A percentile compares a stretch with the other conserved stretches of the same genome.
phyloP scores from a whole-genome alignment of 441 rosid genomes.

The Brassica hybrid region DNA sequence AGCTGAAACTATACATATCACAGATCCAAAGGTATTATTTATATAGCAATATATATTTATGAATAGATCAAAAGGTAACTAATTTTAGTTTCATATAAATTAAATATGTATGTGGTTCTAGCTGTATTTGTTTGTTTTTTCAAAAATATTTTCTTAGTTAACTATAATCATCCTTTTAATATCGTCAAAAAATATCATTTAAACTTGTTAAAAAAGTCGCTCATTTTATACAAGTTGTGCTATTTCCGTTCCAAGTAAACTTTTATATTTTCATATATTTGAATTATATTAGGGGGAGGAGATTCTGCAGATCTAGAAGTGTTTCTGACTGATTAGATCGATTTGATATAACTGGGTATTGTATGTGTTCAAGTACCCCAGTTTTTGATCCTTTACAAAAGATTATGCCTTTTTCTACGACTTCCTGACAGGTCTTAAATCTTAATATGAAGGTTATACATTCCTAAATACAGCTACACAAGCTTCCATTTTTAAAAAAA shows the following conservation, averaged over 20 bases:
- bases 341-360: slow-evolving; percentile 30
- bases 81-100: neutral
- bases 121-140: no score
- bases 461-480: no score
- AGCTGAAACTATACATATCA: neutral
- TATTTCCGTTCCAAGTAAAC: neutral
- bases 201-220: neutral
- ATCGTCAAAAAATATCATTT: neutral
- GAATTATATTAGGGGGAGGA: neutral
- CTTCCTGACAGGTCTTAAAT: neutral
- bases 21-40: neutral
- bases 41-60: neutral
- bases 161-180: neutral
- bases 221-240: neutral
- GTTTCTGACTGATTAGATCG: slow-evolving; percentile 14
- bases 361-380: slow-evolving; percentile 19
- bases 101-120: neutral
- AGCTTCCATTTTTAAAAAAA: neutral
- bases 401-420: neutral
- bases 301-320: slow-evolving; percentile 16
- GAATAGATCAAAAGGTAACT: neutral
- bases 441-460: no score
- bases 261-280: neutral
- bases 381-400: neutral
- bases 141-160: neutral